A percentile compares a stretch with the other conserved stretches of the same genome.
Evolutionary conservation across 2,329 filamentous ascomycete species (phyloP).

Genomic region (Colletotrichum lentis): DNA sequence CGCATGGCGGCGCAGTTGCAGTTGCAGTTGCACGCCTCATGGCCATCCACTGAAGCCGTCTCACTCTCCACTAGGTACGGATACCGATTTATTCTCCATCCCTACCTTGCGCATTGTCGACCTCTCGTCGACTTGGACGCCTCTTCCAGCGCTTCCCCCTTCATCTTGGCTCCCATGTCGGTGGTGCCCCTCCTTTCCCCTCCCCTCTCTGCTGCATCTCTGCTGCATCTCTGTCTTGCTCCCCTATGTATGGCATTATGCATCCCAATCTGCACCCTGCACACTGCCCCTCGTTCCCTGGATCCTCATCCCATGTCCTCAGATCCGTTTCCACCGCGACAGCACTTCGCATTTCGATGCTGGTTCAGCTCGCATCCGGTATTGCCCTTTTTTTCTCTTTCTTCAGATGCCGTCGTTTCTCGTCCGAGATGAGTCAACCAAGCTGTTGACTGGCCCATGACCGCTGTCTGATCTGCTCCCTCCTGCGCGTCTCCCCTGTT

Average conservation of each 20-base stretch:
- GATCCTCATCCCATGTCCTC: too few relatives aligned
- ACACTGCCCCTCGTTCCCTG: conserved; percentile 15
- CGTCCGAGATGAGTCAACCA: conserved; percentile 39
- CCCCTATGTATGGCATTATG: conserved; percentile 10
- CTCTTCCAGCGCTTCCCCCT: conserved; percentile 15
- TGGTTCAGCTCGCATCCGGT: conserved; percentile 3
- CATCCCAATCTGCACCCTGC: conserved; percentile 31
- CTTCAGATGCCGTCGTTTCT: conserved; percentile 18
- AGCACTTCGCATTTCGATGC: conserved; percentile 27
- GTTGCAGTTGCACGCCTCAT: conserved; percentile 44
- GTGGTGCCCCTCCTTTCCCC: neutral
- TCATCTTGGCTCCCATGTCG: conserved; percentile 2
- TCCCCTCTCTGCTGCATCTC: conserved; percentile 14
- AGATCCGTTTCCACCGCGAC: conserved; percentile 20
- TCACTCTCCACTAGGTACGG: conserved; percentile 3
- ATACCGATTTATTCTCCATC: too few relatives aligned
- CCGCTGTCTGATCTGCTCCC: conserved; percentile 39
- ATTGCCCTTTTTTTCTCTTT: neutral
- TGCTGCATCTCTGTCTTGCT: conserved; percentile 29
- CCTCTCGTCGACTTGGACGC: conserved; percentile 20
- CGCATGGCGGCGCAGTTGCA: conserved; percentile 55
- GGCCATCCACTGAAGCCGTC: conserved; percentile 35
- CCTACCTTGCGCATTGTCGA: conserved; percentile 17
- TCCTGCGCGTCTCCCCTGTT: conserved; percentile 40
- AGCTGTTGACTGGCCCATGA: conserved; percentile 39